A percentile compares a stretch with the other conserved stretches of the same genome.
phyloP scores from a whole-genome alignment of 2,329 filamentous ascomycete species.

The Fusarium musae region DNA sequence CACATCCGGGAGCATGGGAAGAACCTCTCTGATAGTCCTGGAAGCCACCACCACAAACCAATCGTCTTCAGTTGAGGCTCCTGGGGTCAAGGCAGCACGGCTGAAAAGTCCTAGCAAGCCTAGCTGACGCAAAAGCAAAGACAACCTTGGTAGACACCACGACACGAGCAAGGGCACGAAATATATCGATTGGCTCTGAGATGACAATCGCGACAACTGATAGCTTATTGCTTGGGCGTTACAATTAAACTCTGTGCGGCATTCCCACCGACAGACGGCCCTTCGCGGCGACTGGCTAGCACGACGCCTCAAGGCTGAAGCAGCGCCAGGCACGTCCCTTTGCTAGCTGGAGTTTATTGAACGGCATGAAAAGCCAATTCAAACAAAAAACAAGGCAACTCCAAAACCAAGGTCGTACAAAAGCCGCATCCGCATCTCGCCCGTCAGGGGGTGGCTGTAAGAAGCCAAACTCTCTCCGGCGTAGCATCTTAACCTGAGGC shows the following conservation, averaged over 20 bases:
- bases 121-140: constrained; percentile 7
- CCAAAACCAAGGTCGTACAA: constrained; percentile 18
- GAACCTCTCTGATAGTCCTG: constrained; percentile 4
- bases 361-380: constrained; percentile 21
- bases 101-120: constrained; percentile 17
- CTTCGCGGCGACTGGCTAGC: constrained; percentile 11
- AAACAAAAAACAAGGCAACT: constrained; percentile 7
- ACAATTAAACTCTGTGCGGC: constrained; percentile 24
- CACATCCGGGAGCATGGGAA: constrained; percentile 16
- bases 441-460: constrained; percentile 35
- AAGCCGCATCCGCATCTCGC: constrained; percentile 14
- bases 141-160: not conserved
- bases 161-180: not conserved
- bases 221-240: not conserved
- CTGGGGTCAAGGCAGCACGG: constrained; percentile 22
- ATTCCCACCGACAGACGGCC: constrained; percentile 20
- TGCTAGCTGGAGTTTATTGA: constrained; percentile 24
- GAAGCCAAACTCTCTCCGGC: not conserved
- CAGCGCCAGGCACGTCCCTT: constrained; percentile 31
- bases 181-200: not conserved
- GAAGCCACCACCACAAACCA: constrained; percentile 17
- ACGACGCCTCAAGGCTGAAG: constrained; percentile 23
- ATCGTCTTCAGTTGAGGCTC: constrained; percentile 4
- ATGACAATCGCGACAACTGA: not conserved
- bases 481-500: constrained; percentile 19